phyloP scores from a whole-genome alignment of 2,329 filamentous ascomycete genomes.

The Volutella citrinella region DNA sequence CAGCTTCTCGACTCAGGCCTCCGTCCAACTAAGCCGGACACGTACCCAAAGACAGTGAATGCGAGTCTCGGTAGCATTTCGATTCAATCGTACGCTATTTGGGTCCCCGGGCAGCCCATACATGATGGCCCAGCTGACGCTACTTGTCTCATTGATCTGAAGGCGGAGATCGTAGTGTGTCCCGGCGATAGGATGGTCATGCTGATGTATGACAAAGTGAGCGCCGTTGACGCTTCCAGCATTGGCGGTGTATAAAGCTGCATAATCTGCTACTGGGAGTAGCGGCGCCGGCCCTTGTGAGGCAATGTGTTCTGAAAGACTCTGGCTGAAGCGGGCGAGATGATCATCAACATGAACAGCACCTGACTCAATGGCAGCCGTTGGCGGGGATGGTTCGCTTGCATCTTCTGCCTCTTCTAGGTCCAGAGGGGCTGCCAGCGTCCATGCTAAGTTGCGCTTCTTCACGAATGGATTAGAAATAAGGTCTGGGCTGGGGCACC shows the following conservation, averaged over 20 bases:
- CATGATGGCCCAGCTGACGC: constrained; percentile 63
- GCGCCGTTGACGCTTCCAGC: constrained; percentile 32
- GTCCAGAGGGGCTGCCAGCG: constrained; percentile 23
- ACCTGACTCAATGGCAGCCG: constrained; percentile 41
- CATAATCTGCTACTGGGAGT: constrained; percentile 34
- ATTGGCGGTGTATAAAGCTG: constrained; percentile 34
- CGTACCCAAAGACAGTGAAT: constrained; percentile 58
- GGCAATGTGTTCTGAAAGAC: constrained; percentile 28
- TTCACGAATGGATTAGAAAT: constrained; percentile 47
- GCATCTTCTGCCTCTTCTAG: constrained; percentile 6
- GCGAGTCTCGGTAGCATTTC: constrained; percentile 61
- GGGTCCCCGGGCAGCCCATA: constrained; percentile 59
- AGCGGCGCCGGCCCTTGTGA: constrained; percentile 24
- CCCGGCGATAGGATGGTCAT: constrained; percentile 69
- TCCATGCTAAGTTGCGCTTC: constrained; percentile 44
- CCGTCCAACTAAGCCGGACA: constrained; percentile 1
- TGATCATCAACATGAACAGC: constrained; percentile 36
- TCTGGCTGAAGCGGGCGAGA: constrained; percentile 34
- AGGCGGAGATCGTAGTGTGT: constrained; percentile 67
- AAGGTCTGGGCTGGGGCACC: constrained; percentile 30
- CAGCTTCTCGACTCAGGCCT: too few relatives aligned
- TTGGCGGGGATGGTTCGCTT: constrained; percentile 16
- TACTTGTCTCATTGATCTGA: constrained; percentile 66
- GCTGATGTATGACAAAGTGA: constrained; percentile 70
- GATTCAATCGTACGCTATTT: constrained; percentile 50